These are phyloP conservation scores for Pythium pyrilobum DNA, from an alignment of 352 stramenopile species.

Conservation along the genomic window DNA sequence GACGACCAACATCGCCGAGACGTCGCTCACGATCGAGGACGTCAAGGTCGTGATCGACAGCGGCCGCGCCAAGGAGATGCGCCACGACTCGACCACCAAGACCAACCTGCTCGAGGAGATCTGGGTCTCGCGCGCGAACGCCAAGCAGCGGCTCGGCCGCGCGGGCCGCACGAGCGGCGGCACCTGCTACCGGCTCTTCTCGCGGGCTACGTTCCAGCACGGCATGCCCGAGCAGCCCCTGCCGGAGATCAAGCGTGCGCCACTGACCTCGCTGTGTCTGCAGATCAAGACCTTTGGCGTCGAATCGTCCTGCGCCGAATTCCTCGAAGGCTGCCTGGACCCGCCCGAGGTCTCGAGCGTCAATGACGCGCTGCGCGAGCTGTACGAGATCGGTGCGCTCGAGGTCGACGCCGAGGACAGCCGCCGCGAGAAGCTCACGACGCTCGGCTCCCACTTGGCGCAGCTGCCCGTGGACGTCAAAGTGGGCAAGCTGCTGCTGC, in stretches of 20 bases:
- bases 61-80: conserved; percentile 92
- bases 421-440: conserved; percentile 77
- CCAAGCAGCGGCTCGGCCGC: conserved; percentile 86
- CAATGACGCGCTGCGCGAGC: conserved; percentile 86
- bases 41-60: conserved; percentile 95
- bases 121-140: conserved; percentile 88
- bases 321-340: conserved; percentile 91
- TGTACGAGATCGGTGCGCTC: conserved; percentile 88
- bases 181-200: conserved; percentile 88
- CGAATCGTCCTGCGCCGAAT: conserved; percentile 66
- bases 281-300: conserved; percentile 90
- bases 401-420: conserved; percentile 25
- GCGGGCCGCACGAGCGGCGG: conserved; percentile 91
- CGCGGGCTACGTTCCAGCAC: conserved; percentile 62
- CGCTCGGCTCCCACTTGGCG: conserved; percentile 90
- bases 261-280: conserved; percentile 94
- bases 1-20: conserved; percentile 97
- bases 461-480: conserved; percentile 95
- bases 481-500: conserved; percentile 96
- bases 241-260: conserved; percentile 95
- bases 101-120: conserved; percentile 90
- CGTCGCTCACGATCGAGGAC: conserved; percentile 94
- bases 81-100: conserved; percentile 69
- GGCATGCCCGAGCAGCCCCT: conserved; percentile 79
- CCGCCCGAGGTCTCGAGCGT: conserved; percentile 87